These are phyloP conservation scores for Cerioporus squamosus DNA, from an alignment of 1,284 basidiomycete genomes.

Conservation along the genomic window DNA sequence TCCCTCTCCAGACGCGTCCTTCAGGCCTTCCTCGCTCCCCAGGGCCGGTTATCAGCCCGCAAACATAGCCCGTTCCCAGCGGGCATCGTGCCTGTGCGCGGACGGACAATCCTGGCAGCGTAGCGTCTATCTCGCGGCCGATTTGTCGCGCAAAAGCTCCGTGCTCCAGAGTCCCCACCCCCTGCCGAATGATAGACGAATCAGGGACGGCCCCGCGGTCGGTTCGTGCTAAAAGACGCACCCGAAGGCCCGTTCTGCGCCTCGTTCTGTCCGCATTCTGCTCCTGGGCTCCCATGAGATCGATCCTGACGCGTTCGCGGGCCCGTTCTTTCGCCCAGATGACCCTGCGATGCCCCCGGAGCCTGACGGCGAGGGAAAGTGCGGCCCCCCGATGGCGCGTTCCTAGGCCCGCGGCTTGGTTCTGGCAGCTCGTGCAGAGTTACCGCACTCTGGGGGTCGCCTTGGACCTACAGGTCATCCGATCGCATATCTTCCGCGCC, in stretches of 20 bases:
- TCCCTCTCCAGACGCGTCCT: conserved; percentile 5
- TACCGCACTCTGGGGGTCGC: conserved; percentile 3
- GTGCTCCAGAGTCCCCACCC: conserved; percentile 14
- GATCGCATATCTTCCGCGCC: neutral
- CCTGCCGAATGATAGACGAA: conserved; percentile 11
- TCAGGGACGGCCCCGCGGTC: conserved; percentile 2
- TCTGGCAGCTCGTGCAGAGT: neutral
- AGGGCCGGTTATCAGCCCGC: conserved; percentile 16
- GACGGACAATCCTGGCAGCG: conserved; percentile 18
- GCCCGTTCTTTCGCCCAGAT: conserved; percentile 10
- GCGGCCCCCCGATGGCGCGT: conserved; percentile 13
- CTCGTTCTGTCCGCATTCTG: conserved; percentile 9
- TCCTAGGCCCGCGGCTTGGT: conserved; percentile 3
- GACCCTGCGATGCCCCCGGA: conserved; percentile 11
- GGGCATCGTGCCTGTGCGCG: conserved; percentile 19
- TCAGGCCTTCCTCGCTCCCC: conserved; percentile 13
- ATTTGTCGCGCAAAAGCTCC: conserved; percentile 21
- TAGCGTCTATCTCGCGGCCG: conserved; percentile 27
- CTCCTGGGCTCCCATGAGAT: conserved; percentile 23
- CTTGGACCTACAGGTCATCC: conserved; percentile 12
- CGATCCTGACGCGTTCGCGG: conserved; percentile 1
- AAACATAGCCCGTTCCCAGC: conserved; percentile 27
- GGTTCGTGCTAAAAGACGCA: conserved; percentile 7
- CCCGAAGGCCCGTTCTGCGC: conserved; percentile 7
- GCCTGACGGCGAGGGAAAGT: conserved; percentile 1